Evolutionary conservation across 345 rosid species (phyloP).

Genomic region (Erodium maritimum): DNA sequence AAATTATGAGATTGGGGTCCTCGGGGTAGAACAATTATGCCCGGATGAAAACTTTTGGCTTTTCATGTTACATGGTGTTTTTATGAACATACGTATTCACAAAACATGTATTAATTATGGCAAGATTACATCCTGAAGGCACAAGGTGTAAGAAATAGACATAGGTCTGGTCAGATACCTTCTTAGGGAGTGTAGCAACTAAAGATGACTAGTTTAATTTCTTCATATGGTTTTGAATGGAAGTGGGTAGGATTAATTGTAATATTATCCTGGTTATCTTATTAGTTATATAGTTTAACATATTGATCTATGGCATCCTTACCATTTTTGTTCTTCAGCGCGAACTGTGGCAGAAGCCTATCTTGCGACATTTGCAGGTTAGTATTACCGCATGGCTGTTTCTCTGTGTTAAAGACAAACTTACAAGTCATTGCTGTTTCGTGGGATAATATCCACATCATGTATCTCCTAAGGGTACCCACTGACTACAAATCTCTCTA

Average conservation of each 20-base stretch:
- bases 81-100: too few relatives aligned
- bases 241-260: too few relatives aligned
- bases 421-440: too few relatives aligned
- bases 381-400: conserved; percentile 6
- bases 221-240: too few relatives aligned
- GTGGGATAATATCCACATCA: neutral
- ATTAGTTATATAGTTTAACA: conserved; percentile 1
- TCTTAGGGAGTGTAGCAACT: too few relatives aligned
- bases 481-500: neutral
- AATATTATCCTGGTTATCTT: neutral
- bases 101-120: too few relatives aligned
- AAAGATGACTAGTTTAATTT: too few relatives aligned
- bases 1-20: neutral
- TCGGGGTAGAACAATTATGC: neutral
- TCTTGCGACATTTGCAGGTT: conserved; percentile 96
- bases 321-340: conserved; percentile 42
- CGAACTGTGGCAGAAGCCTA: conserved; percentile 93
- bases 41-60: too few relatives aligned
- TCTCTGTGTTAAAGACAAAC: too few relatives aligned
- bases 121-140: too few relatives aligned
- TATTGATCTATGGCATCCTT: conserved; percentile 4
- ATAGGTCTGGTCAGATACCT: too few relatives aligned
- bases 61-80: neutral
- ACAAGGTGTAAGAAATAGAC: too few relatives aligned
- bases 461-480: neutral